Evolutionary conservation across 768 basidiomycete species (phyloP).

Genomic region (Boletellus emodensis): DNA sequence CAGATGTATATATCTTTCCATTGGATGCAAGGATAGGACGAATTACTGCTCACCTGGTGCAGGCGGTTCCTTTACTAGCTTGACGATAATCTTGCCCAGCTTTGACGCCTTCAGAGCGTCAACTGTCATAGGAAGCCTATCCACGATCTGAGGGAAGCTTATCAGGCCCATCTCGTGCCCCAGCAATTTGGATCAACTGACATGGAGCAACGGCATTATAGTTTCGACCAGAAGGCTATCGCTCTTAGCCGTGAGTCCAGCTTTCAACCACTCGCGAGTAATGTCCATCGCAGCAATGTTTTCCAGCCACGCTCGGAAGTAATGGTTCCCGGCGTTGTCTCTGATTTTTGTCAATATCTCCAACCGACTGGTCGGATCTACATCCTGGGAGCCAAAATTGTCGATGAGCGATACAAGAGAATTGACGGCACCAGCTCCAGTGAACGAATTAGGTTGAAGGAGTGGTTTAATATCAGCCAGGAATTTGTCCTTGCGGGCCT

Average conservation of each 20-base stretch:
- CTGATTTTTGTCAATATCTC: conserved; percentile 79
- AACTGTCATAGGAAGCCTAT: conserved; percentile 73
- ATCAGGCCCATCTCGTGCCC: conserved; percentile 16
- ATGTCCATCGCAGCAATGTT: conserved; percentile 72
- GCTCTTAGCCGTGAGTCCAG: conserved; percentile 54
- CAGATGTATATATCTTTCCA: conserved; percentile 29
- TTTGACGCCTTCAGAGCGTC: conserved; percentile 67
- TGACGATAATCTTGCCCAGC: conserved; percentile 75
- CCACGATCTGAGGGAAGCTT: conserved; percentile 54
- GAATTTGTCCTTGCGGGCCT: conserved; percentile 56
- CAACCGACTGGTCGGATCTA: conserved; percentile 59
- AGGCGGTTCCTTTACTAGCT: conserved; percentile 70
- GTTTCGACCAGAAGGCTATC: conserved; percentile 62
- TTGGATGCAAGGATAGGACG: conserved; percentile 19
- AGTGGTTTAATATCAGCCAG: conserved; percentile 49
- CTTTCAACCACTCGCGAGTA: conserved; percentile 77
- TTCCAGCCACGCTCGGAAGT: conserved; percentile 83
- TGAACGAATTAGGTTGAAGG: conserved; percentile 56
- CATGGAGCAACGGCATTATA: conserved; percentile 83
- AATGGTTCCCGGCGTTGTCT: conserved; percentile 81
- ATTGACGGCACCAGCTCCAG: conserved; percentile 64
- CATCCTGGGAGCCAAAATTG: conserved; percentile 58
- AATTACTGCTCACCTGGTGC: conserved; percentile 66
- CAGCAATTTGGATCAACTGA: conserved; percentile 41
- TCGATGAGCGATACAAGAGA: conserved; percentile 56